Percentiles rank a stretch among this genome's conserved stretches.
Evolutionary conservation across 805 yeast genomes (phyloP).

Genomic region (Cyberlindnera saturnus): DNA sequence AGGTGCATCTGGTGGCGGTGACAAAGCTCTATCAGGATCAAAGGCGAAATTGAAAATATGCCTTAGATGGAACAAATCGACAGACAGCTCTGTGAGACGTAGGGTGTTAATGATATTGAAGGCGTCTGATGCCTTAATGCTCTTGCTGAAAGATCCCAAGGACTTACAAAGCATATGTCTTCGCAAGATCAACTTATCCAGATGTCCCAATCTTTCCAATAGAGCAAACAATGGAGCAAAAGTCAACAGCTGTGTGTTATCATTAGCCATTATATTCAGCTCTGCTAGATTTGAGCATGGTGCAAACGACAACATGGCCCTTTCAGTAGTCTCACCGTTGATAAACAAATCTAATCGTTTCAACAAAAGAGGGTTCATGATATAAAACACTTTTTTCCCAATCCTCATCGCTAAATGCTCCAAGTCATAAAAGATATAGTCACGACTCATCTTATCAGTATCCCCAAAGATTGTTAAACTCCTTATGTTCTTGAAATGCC

Average conservation of each 20-base stretch:
- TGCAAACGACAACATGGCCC: neutral
- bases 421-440: neutral
- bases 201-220: neutral
- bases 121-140: neutral
- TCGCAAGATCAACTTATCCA: neutral
- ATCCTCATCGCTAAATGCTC: conserved; percentile 1
- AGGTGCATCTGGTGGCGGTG: neutral
- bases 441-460: neutral
- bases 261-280: conserved; percentile 2
- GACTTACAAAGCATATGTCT: neutral
- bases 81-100: neutral
- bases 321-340: neutral
- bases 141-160: neutral
- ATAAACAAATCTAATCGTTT: neutral
- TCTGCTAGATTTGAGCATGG: neutral
- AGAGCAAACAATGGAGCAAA: neutral
- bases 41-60: neutral
- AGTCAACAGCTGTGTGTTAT: neutral
- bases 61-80: conserved; percentile 2
- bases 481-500: neutral
- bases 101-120: neutral
- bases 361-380: neutral
- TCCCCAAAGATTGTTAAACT: conserved; percentile 1
- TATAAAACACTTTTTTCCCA: neutral
- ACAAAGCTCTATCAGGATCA: neutral